Evolutionary conservation across 2,329 filamentous ascomycete species (phyloP).

Genomic region (Aspergillus ustus): DNA sequence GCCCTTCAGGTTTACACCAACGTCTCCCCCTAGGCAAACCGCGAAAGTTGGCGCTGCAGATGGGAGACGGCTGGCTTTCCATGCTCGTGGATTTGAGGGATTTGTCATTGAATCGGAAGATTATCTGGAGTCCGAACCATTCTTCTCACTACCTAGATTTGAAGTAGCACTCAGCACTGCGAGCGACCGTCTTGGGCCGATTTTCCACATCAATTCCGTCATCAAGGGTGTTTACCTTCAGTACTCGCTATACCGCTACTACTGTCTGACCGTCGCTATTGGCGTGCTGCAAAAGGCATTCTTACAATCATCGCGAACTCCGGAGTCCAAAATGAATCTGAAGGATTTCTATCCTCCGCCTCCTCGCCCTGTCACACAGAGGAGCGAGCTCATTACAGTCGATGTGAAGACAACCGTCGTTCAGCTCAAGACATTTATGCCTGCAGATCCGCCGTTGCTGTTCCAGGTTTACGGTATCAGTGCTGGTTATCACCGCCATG

Average conservation of each 20-base stretch:
- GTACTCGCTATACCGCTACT: slow-evolving; percentile 93
- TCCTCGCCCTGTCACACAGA: slow-evolving; percentile 32
- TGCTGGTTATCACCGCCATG: slow-evolving; percentile 83
- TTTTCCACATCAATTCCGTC: slow-evolving; percentile 84
- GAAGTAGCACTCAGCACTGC: slow-evolving; percentile 84
- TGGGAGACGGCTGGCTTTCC: slow-evolving; percentile 78
- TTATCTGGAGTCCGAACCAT: slow-evolving; percentile 81
- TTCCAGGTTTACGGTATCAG: slow-evolving; percentile 84
- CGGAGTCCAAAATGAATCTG: slow-evolving; percentile 19
- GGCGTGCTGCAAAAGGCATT: slow-evolving; percentile 76
- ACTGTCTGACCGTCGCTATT: slow-evolving; percentile 80
- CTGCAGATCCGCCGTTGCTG: slow-evolving; percentile 88
- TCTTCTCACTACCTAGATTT: slow-evolving; percentile 82
- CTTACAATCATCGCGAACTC: slow-evolving; percentile 31
- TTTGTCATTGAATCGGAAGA: slow-evolving; percentile 89
- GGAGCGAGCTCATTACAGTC: slow-evolving; percentile 72
- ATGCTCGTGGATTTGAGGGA: slow-evolving; percentile 82
- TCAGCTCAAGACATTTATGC: slow-evolving; percentile 87
- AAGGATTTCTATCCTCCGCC: slow-evolving; percentile 31
- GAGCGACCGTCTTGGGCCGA: slow-evolving; percentile 82
- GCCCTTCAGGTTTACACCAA: slow-evolving; percentile 55
- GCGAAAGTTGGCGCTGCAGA: slow-evolving; percentile 60
- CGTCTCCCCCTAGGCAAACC: slow-evolving; percentile 51
- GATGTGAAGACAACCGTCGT: slow-evolving; percentile 82
- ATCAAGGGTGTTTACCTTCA: slow-evolving; percentile 79